Evolutionary conservation across 192 early-diverging fungal genomes (phyloP).

Genomic region (Coemansia sp.): DNA sequence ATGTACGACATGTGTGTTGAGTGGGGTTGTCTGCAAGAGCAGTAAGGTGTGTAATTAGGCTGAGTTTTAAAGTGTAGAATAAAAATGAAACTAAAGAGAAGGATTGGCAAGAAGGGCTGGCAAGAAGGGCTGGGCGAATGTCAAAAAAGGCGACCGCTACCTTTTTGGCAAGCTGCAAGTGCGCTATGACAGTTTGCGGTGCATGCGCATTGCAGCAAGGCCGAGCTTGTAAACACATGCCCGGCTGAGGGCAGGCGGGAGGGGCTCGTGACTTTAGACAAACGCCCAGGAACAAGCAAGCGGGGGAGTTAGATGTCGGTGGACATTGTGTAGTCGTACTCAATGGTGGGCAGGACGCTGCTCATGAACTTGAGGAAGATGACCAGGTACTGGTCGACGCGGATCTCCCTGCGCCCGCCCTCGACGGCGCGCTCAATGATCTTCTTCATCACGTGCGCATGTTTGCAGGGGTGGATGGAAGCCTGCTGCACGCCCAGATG

Average conservation of each 20-base stretch:
- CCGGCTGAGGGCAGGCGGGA: neutral
- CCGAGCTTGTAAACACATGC: neutral
- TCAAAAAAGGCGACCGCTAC: constrained; percentile 3
- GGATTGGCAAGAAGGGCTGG: constrained; percentile 2
- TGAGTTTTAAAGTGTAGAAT: constrained; percentile 3
- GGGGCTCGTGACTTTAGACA: neutral
- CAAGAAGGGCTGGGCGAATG: neutral
- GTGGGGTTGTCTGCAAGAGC: neutral
- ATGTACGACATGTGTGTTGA: constrained; percentile 26
- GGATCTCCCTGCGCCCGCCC: constrained; percentile 64
- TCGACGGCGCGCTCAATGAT: constrained; percentile 73
- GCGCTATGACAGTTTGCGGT: constrained; percentile 23
- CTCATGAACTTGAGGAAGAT: constrained; percentile 98
- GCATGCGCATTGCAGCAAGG: no score
- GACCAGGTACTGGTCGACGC: constrained; percentile 94
- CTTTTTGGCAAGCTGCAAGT: neutral
- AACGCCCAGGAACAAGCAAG: neutral
- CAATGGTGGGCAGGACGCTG: constrained; percentile 93
- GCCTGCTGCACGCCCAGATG: constrained; percentile 85
- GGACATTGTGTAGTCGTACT: constrained; percentile 95
- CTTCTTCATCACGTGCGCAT: constrained; percentile 96
- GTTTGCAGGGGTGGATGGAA: constrained; percentile 97
- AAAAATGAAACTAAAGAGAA: neutral
- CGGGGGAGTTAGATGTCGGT: constrained; percentile 53
- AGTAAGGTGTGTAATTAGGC: neutral